These are phyloP conservation scores for Podaxis sp. DNA, from an alignment of 768 basidiomycete species.

Conservation along the genomic window DNA sequence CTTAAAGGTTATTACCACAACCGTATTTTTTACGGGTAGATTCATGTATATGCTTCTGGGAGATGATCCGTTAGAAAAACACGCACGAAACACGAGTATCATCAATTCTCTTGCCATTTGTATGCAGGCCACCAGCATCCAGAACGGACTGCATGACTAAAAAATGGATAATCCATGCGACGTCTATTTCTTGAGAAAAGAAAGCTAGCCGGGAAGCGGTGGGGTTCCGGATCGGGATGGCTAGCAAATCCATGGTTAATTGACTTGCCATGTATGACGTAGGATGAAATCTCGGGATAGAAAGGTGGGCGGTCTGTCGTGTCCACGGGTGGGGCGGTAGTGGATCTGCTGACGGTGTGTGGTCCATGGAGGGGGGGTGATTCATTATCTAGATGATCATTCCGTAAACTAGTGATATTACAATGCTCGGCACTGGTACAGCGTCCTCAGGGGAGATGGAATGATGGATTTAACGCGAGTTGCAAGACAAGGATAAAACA, in stretches of 20 bases:
- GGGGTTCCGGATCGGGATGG: not conserved
- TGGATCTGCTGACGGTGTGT: slow-evolving; percentile 9
- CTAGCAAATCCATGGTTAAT: not conserved
- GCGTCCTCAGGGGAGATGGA: not conserved
- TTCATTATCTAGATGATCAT: slow-evolving; percentile 14
- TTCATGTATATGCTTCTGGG: not conserved
- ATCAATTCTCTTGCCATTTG: not conserved
- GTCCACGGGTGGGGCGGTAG: not conserved
- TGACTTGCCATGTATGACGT: not conserved
- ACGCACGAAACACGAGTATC: slow-evolving; percentile 9
- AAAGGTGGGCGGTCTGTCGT: not conserved
- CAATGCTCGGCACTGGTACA: slow-evolving; percentile 3
- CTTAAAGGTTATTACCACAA: not conserved
- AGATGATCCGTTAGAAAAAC: slow-evolving; percentile 9
- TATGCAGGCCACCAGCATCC: not conserved
- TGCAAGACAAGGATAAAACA: slow-evolving; percentile 11
- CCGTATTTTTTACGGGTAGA: not conserved
- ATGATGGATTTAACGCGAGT: not conserved
- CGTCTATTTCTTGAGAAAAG: not conserved
- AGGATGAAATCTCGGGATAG: not conserved
- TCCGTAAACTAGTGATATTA: slow-evolving; percentile 7
- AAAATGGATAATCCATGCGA: not conserved
- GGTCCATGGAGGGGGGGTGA: not conserved
- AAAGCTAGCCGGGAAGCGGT: not conserved
- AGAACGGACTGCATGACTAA: not conserved